These are phyloP conservation scores for Debaryomyces tyrocola DNA, from an alignment of 805 yeast species.

Conservation along the genomic window DNA sequence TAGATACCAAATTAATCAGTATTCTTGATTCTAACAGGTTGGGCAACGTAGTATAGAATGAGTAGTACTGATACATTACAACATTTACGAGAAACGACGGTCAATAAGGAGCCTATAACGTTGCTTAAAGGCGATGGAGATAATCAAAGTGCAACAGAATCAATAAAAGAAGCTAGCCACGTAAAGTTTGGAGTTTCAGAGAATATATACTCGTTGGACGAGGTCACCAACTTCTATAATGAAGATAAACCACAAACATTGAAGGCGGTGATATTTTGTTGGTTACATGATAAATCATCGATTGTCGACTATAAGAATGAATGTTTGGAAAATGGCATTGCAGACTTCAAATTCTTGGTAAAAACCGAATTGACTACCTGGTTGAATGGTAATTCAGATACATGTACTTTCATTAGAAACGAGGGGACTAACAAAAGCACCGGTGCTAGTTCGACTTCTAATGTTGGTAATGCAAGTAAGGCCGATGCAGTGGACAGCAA, in stretches of 20 bases:
- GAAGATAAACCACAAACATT: constrained; percentile 51
- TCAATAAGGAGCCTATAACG: constrained; percentile 19
- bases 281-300: constrained; percentile 70
- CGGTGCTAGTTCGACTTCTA: constrained; percentile 1
- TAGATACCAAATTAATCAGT: too few relatives aligned
- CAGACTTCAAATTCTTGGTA: constrained; percentile 78
- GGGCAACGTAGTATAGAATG: constrained; percentile 8
- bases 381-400: constrained; percentile 68
- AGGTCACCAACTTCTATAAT: constrained; percentile 54
- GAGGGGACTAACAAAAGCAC: constrained; percentile 6
- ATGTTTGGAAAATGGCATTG: constrained; percentile 62
- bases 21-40: too few relatives aligned
- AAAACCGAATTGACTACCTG: constrained; percentile 82
- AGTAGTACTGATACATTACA: constrained; percentile 18
- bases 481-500: constrained; percentile 11
- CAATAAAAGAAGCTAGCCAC: constrained; percentile 36
- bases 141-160: constrained; percentile 13
- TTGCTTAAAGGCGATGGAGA: constrained; percentile 15
- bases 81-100: constrained; percentile 28
- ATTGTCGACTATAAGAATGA: constrained; percentile 80
- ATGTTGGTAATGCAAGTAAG: neutral
- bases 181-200: constrained; percentile 29
- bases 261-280: constrained; percentile 69
- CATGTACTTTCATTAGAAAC: constrained; percentile 49
- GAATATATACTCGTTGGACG: constrained; percentile 35